Conservation (phyloP, 169 alveolate genomes). For the Perkinsus chesapeaki region DNA sequence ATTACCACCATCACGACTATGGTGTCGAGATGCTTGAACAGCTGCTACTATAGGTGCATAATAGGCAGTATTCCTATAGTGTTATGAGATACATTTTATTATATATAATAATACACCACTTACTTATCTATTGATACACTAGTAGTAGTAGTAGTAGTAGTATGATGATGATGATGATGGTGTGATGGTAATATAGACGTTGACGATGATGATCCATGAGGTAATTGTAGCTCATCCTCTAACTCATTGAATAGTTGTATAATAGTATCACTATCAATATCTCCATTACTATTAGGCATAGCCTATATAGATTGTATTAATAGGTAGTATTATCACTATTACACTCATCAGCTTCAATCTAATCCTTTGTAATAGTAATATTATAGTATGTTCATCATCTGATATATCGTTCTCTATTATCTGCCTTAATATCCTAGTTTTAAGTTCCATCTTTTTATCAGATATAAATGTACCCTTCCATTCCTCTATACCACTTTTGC, state of each 20-base stretch:
- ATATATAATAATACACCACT: not conserved
- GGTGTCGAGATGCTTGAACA: not conserved
- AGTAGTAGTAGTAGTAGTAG: not conserved
- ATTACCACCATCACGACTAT: not conserved
- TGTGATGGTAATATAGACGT: too few relatives aligned
- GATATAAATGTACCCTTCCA: not conserved
- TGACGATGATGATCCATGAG: too few relatives aligned
- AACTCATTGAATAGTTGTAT: not conserved
- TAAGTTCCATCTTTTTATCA: not conserved
- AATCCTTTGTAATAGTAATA: not conserved
- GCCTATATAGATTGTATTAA: not conserved
- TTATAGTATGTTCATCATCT: not conserved
- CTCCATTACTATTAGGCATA: not conserved
- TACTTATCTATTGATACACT: not conserved
- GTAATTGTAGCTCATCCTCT: not conserved
- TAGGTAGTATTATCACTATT: not conserved
- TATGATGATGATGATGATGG: too few relatives aligned
- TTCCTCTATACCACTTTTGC: slow-evolving; percentile 6
- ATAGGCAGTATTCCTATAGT: not conserved
- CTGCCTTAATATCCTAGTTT: not conserved
- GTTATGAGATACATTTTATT: not conserved
- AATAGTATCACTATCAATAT: not conserved
- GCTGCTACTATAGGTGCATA: not conserved
- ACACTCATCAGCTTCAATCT: not conserved
- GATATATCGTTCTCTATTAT: not conserved